Evolutionary conservation across 129 eudicot species (phyloP).

Genomic region (Tanacetum coccineum): DNA sequence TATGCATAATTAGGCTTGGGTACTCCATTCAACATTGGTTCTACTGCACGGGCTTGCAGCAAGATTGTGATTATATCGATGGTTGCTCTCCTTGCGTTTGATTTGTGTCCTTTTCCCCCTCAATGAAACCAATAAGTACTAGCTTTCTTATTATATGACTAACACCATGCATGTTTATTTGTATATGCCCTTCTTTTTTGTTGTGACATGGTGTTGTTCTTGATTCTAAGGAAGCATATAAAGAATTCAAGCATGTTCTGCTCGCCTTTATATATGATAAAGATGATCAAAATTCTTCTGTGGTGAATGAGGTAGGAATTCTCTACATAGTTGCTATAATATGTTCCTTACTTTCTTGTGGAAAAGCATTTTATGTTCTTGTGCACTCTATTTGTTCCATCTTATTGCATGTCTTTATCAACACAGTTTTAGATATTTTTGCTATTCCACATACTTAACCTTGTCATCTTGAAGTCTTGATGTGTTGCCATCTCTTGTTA

Average conservation of each 20-base stretch:
- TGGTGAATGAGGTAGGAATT: slow-evolving; percentile 73
- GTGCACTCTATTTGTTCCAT: slow-evolving; percentile 5
- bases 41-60: no score
- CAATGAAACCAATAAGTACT: background rate
- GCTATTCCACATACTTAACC: slow-evolving; percentile 10
- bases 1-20: no score
- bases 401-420: slow-evolving; percentile 16
- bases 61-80: slow-evolving; percentile 6
- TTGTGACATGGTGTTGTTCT: no score
- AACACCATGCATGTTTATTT: no score
- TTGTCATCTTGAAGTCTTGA: no score
- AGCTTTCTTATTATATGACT: slow-evolving; percentile 21
- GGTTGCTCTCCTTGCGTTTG: no score
- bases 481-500: no score
- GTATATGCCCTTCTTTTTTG: no score
- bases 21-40: no score
- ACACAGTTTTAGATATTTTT: slow-evolving; percentile 4
- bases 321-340: background rate
- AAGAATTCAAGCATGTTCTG: slow-evolving; percentile 94
- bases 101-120: background rate
- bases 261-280: slow-evolving; percentile 82
- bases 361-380: slow-evolving; percentile 11
- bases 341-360: slow-evolving; percentile 6
- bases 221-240: no score
- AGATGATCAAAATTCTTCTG: slow-evolving; percentile 87